Base-by-base conservation (phyloP, 306 rosid genomes). In the Malus domestica region DNA sequence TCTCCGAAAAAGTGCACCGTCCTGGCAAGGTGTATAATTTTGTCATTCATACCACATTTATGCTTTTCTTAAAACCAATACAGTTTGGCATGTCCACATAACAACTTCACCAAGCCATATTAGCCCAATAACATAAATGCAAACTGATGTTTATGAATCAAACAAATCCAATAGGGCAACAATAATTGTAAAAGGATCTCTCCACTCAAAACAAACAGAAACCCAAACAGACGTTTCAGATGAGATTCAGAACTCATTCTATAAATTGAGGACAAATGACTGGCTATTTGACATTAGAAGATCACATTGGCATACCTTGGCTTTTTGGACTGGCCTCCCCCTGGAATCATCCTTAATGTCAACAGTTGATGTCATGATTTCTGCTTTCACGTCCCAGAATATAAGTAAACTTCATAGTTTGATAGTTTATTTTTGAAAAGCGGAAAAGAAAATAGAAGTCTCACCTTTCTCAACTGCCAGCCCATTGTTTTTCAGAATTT, bases 261-360 rank as follows among this genome's bases (percentile, higher is more conserved):
- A 15, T 6, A 49, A 4, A 49, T 42, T 3, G 12, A 42, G 45
- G 3, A 42, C 10, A 42, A 42, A 9, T 9, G 45, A 42, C 45
- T 42, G 12, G 45, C 45, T 42, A 42, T 42, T 42, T 9, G 12
- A n/a, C 23, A 58, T n/a, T 22, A 4, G 6, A 27, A 12, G 2
- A 25, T 30, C 16, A 29, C 1, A 6, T 62, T 13, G 70, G 30
- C 30, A 62, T 62, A 74, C 78, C 70, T 74, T 74, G 70, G 78
- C 78, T 30, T 74, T 74, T 12, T 74, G 78, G 70, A 81, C 85
- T 12, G 85, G 83, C 55, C 88, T 67, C 19, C 88, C 88, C 76
- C 88, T 82, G 12, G 86, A 71, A 60, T 85, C 88, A 59, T 85
- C 88, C 80, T 79, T 85, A 63, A 85, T 85, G 63, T 85, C 88